Evolutionary conservation across 2,329 filamentous ascomycete genomes (phyloP), one percentile per base, ranked within the genome.

Genomic region (Sphaceloma murrayae): DNA sequence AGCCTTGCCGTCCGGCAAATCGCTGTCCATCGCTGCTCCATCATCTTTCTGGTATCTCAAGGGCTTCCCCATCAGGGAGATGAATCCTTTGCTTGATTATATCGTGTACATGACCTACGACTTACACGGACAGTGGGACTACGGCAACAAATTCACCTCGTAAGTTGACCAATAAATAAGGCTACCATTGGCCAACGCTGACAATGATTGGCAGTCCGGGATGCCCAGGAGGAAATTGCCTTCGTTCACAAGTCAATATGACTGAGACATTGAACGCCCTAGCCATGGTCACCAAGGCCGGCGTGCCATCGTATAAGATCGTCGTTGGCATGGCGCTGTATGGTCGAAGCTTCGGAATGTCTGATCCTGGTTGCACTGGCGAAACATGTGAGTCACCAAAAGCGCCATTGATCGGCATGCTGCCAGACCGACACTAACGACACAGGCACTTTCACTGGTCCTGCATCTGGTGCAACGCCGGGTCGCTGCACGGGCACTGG

Each of bases 51-150:
- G 53, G 53, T 59, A 59, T 47, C 53, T 59, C 3, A 57, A 56
- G 34, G 34, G 7, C 0, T 56, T 58, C 30, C 55, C 55, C 2
- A 54, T 58, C 21, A 46, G 51, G 2, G 21, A 52, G 1, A 58
- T 59, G 26, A 46, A 47, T 10, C 21, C 47, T 14, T 43, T 46
- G 2, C 16, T 59, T 0, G 57, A 59, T 34, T 59, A 58, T 40
- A 56, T 60, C 31, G 45, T 59, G n/a, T 58, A 56, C 45, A 61
- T 61, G 56, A 58, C 56, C 1, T 60, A 61, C 34, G 56, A 60
- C 36, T 43, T 67, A 33, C 61, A 67, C 46, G 64, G 64, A 2
- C 62, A 67, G 43, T 67, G 63, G 63, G 63, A 66, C 46, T 56
- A 54, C 17, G 55, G 51, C 26, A 68, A 65, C 46, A 36, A 50